Evolutionary conservation across 305 asterid genomes (phyloP), one percentile per base, ranked within the genome.

Genomic region (Fraxinus sp.): DNA sequence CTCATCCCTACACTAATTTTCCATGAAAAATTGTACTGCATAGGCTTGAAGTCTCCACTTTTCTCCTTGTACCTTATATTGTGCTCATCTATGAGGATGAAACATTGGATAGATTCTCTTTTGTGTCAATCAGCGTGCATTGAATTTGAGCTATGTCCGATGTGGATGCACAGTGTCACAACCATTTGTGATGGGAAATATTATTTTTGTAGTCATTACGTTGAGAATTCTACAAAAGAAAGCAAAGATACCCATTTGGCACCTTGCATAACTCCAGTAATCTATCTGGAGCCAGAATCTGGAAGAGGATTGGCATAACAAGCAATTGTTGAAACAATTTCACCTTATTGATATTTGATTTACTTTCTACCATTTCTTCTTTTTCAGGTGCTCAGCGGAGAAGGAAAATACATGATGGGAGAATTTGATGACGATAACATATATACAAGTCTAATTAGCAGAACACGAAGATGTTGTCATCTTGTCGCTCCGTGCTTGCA

Each of bases 261-360:
- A 57, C 28, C 28, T 57, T 18, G 11, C 68, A 18, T 6, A 20
- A 18, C 28, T 57, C 68, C 68, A 57, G 68, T 57, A 57, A 57
- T 57, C 9, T 1, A 1, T 57, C 68, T n/a, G 10, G 26, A 18
- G 4, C 68, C 68, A 5, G 28, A 10, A 57, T n/a, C 28, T 57
- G 28, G 11, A 57, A 57, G 24, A 20, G 20, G 10, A 57, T 20
- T 57, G 68, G 24, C 26, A 57, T 18, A 6, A n/a, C 66, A 20
- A 57, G 68, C 68, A 18, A 5, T 57, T 57, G 11, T n/a, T n/a
- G 28, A 57, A 57, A 18, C 28, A 18, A 18, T 1, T 57, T 57
- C 68, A 87, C 96, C 97, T n/a, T 55, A 5, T 57, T 18, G 11
- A n/a, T 57, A 57, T 18, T n/a, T 57, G 28, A 18, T 57, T 57